Evolutionary conservation across 345 rosid genomes (phyloP).

Genomic region (Camelina laxa): DNA sequence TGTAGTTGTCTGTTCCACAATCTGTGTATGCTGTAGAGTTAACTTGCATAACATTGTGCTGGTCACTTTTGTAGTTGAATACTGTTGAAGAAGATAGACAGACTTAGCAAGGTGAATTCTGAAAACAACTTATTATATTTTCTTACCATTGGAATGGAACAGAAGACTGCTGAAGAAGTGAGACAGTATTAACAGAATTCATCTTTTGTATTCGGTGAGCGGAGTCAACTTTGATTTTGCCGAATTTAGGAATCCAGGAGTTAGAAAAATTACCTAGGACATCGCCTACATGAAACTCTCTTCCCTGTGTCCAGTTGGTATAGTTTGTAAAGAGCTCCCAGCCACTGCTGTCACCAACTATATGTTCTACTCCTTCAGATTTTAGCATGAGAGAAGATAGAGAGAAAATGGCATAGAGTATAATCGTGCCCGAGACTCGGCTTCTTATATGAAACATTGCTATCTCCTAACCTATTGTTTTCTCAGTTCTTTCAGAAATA

Average conservation of each 20-base stretch:
- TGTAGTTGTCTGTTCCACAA: slow-evolving; percentile 42
- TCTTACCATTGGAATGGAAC: slow-evolving; percentile 17
- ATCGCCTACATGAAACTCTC: slow-evolving; percentile 51
- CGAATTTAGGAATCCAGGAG: background rate
- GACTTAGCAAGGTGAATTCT: slow-evolving; percentile 16
- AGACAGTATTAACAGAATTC: background rate
- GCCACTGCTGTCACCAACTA: slow-evolving; percentile 48
- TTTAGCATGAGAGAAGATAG: slow-evolving; percentile 25
- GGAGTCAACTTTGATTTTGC: background rate
- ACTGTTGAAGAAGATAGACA: slow-evolving; percentile 38
- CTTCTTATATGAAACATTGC: slow-evolving; percentile 23
- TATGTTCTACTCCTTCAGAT: slow-evolving; percentile 35
- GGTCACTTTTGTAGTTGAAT: slow-evolving; percentile 44
- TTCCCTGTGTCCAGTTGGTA: slow-evolving; percentile 51
- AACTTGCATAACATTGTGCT: slow-evolving; percentile 53
- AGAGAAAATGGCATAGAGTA: slow-evolving; percentile 20
- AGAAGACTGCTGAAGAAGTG: slow-evolving; percentile 15
- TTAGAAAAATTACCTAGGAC: slow-evolving; percentile 41
- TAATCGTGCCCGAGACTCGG: slow-evolving; percentile 19
- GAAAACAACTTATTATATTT: background rate
- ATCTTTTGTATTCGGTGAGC: background rate
- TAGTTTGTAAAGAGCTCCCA: slow-evolving; percentile 43
- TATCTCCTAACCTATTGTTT: slow-evolving; percentile 1
- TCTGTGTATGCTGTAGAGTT: slow-evolving; percentile 50
- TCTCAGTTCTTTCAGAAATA: background rate